Evolutionary conservation across 306 rosid species (phyloP).

Genomic region (Ormosia semicastrata): DNA sequence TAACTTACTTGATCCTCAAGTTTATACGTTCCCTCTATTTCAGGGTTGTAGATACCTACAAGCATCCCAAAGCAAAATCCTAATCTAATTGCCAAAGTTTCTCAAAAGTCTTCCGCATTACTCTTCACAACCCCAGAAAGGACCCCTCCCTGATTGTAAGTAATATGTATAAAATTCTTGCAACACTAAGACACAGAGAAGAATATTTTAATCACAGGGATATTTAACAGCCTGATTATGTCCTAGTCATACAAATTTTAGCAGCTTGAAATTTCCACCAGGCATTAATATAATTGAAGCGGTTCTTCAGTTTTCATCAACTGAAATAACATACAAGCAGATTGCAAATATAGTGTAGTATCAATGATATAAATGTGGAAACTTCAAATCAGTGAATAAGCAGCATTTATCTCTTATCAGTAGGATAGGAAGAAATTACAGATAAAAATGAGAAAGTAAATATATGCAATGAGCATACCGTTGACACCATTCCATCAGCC

Average conservation of each 20-base stretch:
- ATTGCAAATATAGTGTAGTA: constrained; percentile 4
- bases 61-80: constrained; percentile 15
- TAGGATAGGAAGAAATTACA: constrained; percentile 2
- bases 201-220: neutral
- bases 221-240: neutral
- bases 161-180: neutral
- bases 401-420: constrained; percentile 8
- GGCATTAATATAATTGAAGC: constrained; percentile 19
- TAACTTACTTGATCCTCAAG: neutral
- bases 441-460: constrained; percentile 19
- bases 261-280: neutral
- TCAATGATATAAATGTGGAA: neutral
- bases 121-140: constrained; percentile 12
- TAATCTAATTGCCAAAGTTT: neutral
- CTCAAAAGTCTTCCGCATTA: neutral
- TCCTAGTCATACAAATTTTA: neutral
- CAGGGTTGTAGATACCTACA: neutral
- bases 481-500: constrained; percentile 99
- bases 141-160: neutral
- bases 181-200: neutral
- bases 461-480: constrained; percentile 54
- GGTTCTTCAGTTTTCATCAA: constrained; percentile 1
- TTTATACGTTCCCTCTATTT: neutral
- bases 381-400: constrained; percentile 6
- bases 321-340: constrained; percentile 22